Base-by-base conservation (phyloP, 352 stramenopile species). In the Pythium phragmiticola region DNA sequence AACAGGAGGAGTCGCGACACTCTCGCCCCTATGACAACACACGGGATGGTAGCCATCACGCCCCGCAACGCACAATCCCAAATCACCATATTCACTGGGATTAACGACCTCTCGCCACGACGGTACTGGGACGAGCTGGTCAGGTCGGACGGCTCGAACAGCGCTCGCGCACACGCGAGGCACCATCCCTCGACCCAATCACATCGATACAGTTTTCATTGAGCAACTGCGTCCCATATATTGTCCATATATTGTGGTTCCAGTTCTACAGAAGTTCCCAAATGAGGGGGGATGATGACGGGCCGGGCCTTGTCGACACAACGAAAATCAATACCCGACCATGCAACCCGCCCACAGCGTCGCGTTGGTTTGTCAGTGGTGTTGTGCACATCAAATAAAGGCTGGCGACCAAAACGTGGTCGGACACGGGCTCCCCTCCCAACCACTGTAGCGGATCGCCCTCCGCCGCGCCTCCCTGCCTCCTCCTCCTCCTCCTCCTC, bases 181-280 rank as follows among this genome's bases (percentile, higher is more conserved):
- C 63, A 69, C 59, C 55, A 64, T 69, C 55, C 56, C 63, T 36
- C 33, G 37, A 30, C 55, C 63, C 63, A 69, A 69, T 69, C 63
- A 69, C 36, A 8, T 16, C 16, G 17, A 43, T 8, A 5, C 1
- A 60, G 48, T 64, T 50, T n/a, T 48, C 14, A 65, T 59, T 52
- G 9, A 2, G 33, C 59, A 65, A 65, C 59, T 54, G 11, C 28
- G 1, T 4, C 19, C 9, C 42, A 28, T 8, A 49, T 21, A 21
- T 51, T 7, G 33, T 12, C 9, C 42, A 28, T 8, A 49, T 21
- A 21, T 51, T 7, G 33, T 12, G 30, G 1, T 14, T 19, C 30
- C 26, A 9, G 34, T 39, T 21, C 37, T 14, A 47, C 17, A 1
- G 4, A 21, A 2, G 48, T 54, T 43, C 5, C 16, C 26, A 13